Conservation (phyloP, 164 flowering plant species). For the Protea cynaroides region DNA sequence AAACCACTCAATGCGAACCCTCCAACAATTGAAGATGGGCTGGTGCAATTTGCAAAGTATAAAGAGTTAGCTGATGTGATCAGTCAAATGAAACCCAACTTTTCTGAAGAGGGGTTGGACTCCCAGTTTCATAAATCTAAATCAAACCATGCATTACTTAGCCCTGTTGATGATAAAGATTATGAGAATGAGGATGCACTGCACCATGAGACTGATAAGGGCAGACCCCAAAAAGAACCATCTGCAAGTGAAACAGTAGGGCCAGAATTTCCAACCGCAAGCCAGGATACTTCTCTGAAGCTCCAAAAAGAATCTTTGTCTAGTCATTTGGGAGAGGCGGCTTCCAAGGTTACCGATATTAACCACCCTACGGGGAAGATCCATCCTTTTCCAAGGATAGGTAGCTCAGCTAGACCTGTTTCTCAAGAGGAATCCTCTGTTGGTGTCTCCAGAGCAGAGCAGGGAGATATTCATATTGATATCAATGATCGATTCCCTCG, state of each 20-base stretch:
- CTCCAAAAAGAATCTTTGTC: slow-evolving; percentile 28
- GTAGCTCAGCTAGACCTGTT: slow-evolving; percentile 24
- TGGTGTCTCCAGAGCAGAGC: slow-evolving; percentile 23
- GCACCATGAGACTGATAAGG: neutral
- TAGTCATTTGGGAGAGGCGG: slow-evolving; percentile 29
- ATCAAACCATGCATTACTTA: slow-evolving; percentile 7
- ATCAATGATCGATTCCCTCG: slow-evolving; percentile 85
- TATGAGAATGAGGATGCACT: neutral
- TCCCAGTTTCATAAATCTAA: slow-evolving; percentile 21
- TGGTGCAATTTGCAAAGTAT: slow-evolving; percentile 28
- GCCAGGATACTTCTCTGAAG: slow-evolving; percentile 21
- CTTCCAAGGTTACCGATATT: slow-evolving; percentile 11
- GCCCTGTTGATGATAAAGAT: slow-evolving; percentile 14
- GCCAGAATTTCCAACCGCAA: slow-evolving; percentile 13
- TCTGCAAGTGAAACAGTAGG: slow-evolving; percentile 13
- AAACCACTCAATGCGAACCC: slow-evolving; percentile 24
- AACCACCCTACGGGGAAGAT: slow-evolving; percentile 15
- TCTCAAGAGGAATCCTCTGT: slow-evolving; percentile 24
- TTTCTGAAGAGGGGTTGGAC: slow-evolving; percentile 16
- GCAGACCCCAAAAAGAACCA: slow-evolving; percentile 8
- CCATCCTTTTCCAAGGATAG: slow-evolving; percentile 27
- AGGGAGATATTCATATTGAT: slow-evolving; percentile 71
- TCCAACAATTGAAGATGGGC: slow-evolving; percentile 32
- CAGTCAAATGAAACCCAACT: slow-evolving; percentile 13
- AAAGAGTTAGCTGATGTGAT: slow-evolving; percentile 29